Percentiles rank a stretch among this genome's conserved stretches.
Conservation (phyloP, 2,329 filamentous ascomycete genomes). For the Arthrobotrys iridis region DNA sequence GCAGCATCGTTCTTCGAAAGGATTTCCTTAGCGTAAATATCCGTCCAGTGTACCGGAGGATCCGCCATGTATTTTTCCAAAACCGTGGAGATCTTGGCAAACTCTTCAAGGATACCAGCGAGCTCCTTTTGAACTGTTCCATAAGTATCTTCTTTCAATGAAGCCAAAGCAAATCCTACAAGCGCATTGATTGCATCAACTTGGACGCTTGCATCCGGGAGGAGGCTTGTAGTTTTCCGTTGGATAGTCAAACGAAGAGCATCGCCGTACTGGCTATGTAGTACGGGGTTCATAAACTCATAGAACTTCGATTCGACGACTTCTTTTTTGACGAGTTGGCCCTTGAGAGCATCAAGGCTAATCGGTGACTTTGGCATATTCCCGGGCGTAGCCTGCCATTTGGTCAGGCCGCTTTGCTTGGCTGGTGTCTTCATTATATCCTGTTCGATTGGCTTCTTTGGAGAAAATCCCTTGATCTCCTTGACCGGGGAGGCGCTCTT, state of each 20-base stretch:
- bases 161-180: constrained; percentile 54
- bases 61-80: constrained; percentile 56
- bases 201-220: constrained; percentile 57
- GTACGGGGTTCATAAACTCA: constrained; percentile 35
- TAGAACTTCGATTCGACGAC: constrained; percentile 46
- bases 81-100: constrained; percentile 54
- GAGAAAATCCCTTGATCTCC: constrained; percentile 48
- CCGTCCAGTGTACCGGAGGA: constrained; percentile 58
- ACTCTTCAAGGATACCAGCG: constrained; percentile 53
- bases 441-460: constrained; percentile 38
- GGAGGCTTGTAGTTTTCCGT: constrained; percentile 54
- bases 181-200: constrained; percentile 55
- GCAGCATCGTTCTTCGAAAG: constrained; percentile 11
- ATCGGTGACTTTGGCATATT: constrained; percentile 48
- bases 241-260: constrained; percentile 57
- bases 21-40: constrained; percentile 54
- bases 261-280: constrained; percentile 54
- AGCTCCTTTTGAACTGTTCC: constrained; percentile 57
- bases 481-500: constrained; percentile 33
- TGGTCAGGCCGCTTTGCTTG: constrained; percentile 17
- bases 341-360: constrained; percentile 32
- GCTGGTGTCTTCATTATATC: constrained; percentile 34
- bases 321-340: constrained; percentile 45
- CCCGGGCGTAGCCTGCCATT: constrained; percentile 47
- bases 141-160: constrained; percentile 57